Base-by-base conservation (phyloP, 2,329 filamentous ascomycete species). In the Mariannaea elegans region DNA sequence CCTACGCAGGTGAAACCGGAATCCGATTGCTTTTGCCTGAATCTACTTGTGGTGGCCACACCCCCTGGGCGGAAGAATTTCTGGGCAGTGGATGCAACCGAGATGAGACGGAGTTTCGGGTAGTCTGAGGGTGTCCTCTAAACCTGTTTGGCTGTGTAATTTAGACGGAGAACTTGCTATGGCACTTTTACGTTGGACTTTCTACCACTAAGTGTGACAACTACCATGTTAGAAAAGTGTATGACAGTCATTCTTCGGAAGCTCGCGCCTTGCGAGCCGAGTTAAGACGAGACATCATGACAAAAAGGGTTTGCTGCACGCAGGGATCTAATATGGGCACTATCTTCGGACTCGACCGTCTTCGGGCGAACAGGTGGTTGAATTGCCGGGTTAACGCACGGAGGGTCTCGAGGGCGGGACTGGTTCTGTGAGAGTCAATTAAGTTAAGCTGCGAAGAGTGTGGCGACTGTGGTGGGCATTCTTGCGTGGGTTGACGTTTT, bases 41-140 rank as follows among this genome's bases (percentile, higher is more conserved):
- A 34, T 27, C 34, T 3, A 38, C 39, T 36, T 31, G 44, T 16
- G 50, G 39, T 34, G 29, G 50, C 16, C 29, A 34, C 41, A 46
- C 27, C 14, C 59, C 61, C 56, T 62, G 55, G 59, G 47, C 48
- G 44, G 36, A 46, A 50, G 48, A 50, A 51, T 31, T 61, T 53
- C 45, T 46, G 51, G 56, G 42, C 38, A 56, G 27, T 34, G 48
- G 47, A 31, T 52, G 55, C 57, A 65, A 60, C 56, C 53, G 63
- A 57, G 55, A 70, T 63, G 61, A 61, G 59, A 66, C 59, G 61
- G 54, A 18, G 52, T 52, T 66, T 66, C 49, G 51, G 49, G 19
- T 61, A 65, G 42, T 36, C 41, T 36, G 5, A 27, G 34, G 9
- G 18, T n/a, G 53, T 4, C 41, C 41, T 36, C 29, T 45, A 45